Base-by-base conservation (phyloP, 129 eudicot genomes). In the Heracleum sosnowskyi region DNA sequence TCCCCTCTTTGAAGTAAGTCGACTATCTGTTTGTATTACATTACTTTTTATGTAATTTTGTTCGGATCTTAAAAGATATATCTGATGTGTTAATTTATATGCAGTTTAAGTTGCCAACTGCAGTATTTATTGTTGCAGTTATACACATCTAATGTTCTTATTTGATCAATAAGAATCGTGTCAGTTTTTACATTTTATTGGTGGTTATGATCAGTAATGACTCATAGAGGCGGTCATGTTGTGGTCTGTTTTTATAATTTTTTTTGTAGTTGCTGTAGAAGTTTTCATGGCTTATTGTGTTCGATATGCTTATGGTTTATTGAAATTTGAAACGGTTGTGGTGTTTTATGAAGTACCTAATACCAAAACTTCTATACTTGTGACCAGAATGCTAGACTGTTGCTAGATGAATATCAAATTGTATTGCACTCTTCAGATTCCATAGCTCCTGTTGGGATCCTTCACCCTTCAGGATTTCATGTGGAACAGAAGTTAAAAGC, bases 361-460 rank as follows among this genome's bases (percentile, higher is more conserved):
- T 76, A 47, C 47, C 20, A 75, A 46, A 51, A 79, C 80, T 66
- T 82, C 79, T 74, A 78, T 81, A 79, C 76, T 66, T 81, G 76
- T 69, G 83, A 77, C 74, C 91, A 94, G 98, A 86, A 87, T 87
- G 98, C 98, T 76, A 97, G 92, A 80, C 82, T 95, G 73, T 87
- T 95, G 82, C 96, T 95, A 55, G 98, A 95, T 78, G 91, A 91
- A 55, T 90, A 84, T 81, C 85, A 95, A 85, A 86, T 90, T 80
- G 83, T 95, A 77, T 84, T 90, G 83, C 97, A 95, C 80, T 90
- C 96, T 77, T 66, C 98, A 49, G 86, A 91, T 86, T 84, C 91
- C 86, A 95, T 95, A 82, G 96, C 96, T 84, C 92, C 98, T 64
- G 97, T 95, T 51, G 98, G 97, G 76, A 86, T 95, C 77, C 97